Base-by-base conservation (phyloP, 2,329 filamentous ascomycete genomes). In the Colletotrichum euphorbiae region DNA sequence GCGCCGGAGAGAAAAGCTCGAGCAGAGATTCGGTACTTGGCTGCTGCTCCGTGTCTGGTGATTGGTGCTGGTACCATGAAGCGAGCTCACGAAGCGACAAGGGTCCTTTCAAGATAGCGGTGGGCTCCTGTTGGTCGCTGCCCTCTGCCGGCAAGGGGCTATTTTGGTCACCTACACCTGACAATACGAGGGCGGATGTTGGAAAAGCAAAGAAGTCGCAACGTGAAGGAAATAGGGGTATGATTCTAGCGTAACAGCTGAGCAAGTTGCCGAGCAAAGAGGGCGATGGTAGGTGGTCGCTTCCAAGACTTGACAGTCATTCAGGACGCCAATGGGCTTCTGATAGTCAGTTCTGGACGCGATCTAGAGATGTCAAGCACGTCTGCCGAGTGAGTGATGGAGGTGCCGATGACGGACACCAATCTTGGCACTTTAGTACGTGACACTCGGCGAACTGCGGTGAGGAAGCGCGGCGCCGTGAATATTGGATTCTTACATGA, bases 161-260 rank as follows among this genome's bases (percentile, higher is more conserved):
- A 50, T 43, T 59, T 69, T 66, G 55, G 55, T 42, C 55, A 54
- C 55, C 33, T 45, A 9, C 45, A 19, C 36, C 31, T 40, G 31
- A n/a, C 33, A 43, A 69, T 69, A 69, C 66, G 66, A 69, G 54
- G 24, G 21, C 51, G 51, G 28, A 52, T 17, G 54, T 48, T 38
- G 13, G 42, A 69, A 69, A 69, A 66, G 66, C 38, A 69, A 69
- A 11, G 13, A 43, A 8, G 8, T 3, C n/a, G 62, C 40, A 52
- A 54, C 46, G 48, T 11, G 33, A 64, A 43, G 19, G 24, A 66
- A 24, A 50, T n/a, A 50, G 55, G 40, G 42, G 12, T 8, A 28
- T 15, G 65, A 21, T 17, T 55, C 40, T 57, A 55, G 66, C 55
- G 40, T 36, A 48, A n/a, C 19, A 56, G 33, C 42, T 48, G 28